Evolutionary conservation across 306 rosid genomes (phyloP), one percentile per base, ranked within the genome.

Genomic region (Quillaja saponaria): DNA sequence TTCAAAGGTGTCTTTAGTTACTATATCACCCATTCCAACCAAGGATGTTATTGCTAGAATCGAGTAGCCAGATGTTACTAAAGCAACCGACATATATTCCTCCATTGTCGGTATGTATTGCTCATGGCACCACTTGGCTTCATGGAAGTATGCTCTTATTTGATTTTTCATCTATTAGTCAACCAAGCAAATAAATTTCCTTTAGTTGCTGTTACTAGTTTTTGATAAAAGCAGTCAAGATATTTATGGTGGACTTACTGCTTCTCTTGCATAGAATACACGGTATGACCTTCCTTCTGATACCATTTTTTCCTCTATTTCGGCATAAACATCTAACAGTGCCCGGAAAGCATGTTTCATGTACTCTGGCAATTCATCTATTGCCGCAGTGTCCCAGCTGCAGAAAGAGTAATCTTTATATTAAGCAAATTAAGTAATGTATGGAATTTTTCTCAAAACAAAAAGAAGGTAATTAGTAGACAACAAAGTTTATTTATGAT

Each of bases 91-190:
- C 17, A 69, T 13, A 49, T 84, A 81, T 59, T 81, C 82, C 2
- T 78, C 82, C 7, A 49, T 14, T 8, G 66, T 75, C 39, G 84
- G 86, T 3, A 28, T 42, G 44, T 61, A 35, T 9, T 66, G 59
- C 4, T 44, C 34, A 21, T 81, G 34, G 31, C 61, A 42, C 90
- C 90, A 81, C 66, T 56, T 61, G 4, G 86, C 86, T 17, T 75
- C 84, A 4, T 62, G 45, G 40, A 76, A 50, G 57, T 67, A 76
- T 0, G 81, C 71, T 55, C 76, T 28, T 1, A 31, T 74, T 0
- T 14, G 3, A 3, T 17, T 63, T 49, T 67, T 70, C 17, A 78
- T 40, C 76, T 75, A 3, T 8, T 5, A 20, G 13, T 5, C 6
- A 55, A 1, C 1, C 3, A 12, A 39, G 0, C 7, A 1, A 12